Evolutionary conservation across 169 alveolate genomes (phyloP).

Genomic region (Eimeria falciformis): DNA sequence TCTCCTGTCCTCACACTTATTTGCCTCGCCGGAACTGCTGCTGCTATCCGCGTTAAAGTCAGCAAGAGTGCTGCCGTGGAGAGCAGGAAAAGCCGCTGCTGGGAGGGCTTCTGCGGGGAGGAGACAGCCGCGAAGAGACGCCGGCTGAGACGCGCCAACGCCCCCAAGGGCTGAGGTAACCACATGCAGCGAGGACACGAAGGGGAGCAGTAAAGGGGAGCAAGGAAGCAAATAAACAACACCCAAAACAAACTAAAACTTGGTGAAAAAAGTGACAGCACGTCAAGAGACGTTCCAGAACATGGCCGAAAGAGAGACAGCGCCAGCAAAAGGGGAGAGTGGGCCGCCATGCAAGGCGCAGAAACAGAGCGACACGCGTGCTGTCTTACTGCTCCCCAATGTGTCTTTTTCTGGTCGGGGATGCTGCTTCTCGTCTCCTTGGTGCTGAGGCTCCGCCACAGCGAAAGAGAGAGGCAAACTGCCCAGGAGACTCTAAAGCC

Average conservation of each 20-base stretch:
- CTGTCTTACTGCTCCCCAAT: too few relatives aligned
- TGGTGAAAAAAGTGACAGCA: not conserved
- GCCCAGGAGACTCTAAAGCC: too few relatives aligned
- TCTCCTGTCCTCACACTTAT: too few relatives aligned
- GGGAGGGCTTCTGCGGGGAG: not conserved
- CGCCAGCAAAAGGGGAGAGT: not conserved
- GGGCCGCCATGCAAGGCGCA: not conserved
- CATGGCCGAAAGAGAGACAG: not conserved
- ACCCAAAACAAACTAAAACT: not conserved
- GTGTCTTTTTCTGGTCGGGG: too few relatives aligned
- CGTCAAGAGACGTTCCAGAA: not conserved
- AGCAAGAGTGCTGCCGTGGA: not conserved
- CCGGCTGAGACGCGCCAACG: not conserved
- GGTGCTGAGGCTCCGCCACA: too few relatives aligned
- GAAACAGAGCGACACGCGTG: too few relatives aligned
- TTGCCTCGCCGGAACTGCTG: not conserved
- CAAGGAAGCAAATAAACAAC: not conserved
- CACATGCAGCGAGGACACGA: not conserved
- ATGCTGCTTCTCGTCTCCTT: too few relatives aligned
- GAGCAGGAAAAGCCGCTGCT: not conserved
- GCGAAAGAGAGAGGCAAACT: too few relatives aligned
- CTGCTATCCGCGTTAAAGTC: not conserved
- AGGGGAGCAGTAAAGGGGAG: not conserved
- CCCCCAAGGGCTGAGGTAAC: not conserved
- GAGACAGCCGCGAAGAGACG: slow-evolving; percentile 1